These are phyloP conservation scores for Tolypocladium ovalisporum DNA, from an alignment of 2,329 filamentous ascomycete species.

Conservation along the genomic window DNA sequence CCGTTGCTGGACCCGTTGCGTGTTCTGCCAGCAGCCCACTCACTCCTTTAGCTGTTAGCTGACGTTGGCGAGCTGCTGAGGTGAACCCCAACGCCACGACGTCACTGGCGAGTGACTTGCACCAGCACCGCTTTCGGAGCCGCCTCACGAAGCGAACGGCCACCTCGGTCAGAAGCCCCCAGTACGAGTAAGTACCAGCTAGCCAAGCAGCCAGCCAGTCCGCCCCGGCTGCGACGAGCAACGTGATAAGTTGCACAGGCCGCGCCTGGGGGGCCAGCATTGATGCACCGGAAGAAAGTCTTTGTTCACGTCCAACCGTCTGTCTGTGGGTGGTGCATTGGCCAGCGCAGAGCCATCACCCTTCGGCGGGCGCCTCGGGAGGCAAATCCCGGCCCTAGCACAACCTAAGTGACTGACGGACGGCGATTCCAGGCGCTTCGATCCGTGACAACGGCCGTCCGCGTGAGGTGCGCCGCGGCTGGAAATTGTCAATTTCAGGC, in stretches of 20 bases:
- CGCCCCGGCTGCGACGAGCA: neutral
- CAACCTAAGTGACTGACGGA: neutral
- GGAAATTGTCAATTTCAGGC: constrained; percentile 1
- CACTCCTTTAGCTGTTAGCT: neutral
- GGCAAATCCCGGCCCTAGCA: neutral
- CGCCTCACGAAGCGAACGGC: neutral
- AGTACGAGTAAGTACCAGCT: too few species aligned
- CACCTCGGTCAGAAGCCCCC: neutral
- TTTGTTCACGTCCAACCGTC: too few species aligned
- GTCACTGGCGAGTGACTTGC: neutral
- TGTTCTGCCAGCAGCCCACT: neutral
- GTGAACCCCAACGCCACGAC: constrained; percentile 2
- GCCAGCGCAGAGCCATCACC: too few species aligned
- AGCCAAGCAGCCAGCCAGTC: neutral
- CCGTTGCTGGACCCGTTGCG: neutral
- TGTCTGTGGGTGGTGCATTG: too few species aligned
- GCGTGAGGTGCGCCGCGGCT: neutral
- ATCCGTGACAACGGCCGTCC: neutral
- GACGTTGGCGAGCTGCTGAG: neutral
- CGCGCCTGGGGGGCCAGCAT: too few species aligned
- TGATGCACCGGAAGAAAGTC: too few species aligned
- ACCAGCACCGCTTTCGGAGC: constrained; percentile 2
- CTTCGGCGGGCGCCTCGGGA: neutral
- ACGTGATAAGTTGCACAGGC: neutral
- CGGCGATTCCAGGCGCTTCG: constrained; percentile 1